Evolutionary conservation across 2,329 filamentous ascomycete species (phyloP).

Genomic region (Apiospora kogelbergensis): DNA sequence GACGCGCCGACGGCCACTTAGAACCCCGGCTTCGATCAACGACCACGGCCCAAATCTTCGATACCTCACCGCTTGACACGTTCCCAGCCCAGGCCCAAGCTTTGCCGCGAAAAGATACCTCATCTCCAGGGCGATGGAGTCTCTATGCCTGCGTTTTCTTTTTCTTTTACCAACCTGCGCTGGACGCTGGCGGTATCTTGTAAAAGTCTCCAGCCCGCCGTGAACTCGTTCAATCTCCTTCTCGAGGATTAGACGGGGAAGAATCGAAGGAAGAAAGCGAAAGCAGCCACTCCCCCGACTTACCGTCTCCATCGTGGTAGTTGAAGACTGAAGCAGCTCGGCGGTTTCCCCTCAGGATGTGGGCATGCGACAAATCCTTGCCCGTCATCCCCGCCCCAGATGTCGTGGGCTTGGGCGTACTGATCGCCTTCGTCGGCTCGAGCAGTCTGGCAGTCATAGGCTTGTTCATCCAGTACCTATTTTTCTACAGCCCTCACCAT

Average conservation of each 20-base stretch:
- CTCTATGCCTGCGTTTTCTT: neutral
- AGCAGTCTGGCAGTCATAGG: constrained; percentile 21
- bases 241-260: neutral
- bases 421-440: constrained; percentile 24
- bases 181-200: neutral
- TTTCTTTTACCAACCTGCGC: constrained; percentile 7
- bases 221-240: neutral
- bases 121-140: neutral
- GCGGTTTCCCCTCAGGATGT: constrained; percentile 4
- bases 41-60: neutral
- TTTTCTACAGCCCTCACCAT: constrained; percentile 20
- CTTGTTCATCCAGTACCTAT: constrained; percentile 24
- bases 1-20: constrained; percentile 7
- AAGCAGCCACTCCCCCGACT: neutral
- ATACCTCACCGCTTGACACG: constrained; percentile 11
- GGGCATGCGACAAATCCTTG: constrained; percentile 6
- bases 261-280: neutral
- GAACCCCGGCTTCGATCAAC: neutral
- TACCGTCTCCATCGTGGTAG: neutral
- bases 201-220: neutral
- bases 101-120: neutral
- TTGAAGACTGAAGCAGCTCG: neutral
- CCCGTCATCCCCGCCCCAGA: constrained; percentile 16
- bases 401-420: constrained; percentile 23
- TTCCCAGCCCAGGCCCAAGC: constrained; percentile 3